These are phyloP conservation scores for Glycine soja DNA, from an alignment of 306 rosid species.

Conservation along the genomic window DNA sequence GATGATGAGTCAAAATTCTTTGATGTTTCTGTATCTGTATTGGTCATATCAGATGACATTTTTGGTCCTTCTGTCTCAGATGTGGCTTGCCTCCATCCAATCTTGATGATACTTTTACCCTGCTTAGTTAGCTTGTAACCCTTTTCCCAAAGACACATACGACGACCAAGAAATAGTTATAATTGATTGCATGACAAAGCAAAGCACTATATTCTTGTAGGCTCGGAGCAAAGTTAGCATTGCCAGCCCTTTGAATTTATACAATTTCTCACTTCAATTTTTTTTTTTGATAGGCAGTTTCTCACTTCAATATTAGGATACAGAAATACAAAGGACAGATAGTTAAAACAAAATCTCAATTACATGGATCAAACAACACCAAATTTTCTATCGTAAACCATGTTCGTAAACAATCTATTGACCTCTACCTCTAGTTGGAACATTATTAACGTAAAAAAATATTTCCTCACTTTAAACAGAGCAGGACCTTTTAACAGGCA, in stretches of 20 bases:
- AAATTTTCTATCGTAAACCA: background rate
- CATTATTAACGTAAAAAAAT: background rate
- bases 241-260: slow-evolving; percentile 7
- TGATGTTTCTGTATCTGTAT: slow-evolving; percentile 50
- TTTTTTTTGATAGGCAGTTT: background rate
- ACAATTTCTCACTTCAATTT: background rate
- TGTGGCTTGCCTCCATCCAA: slow-evolving; percentile 77
- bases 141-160: slow-evolving; percentile 53
- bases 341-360: slow-evolving; percentile 34
- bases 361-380: background rate
- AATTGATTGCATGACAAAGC: slow-evolving; percentile 32
- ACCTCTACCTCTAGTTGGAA: slow-evolving; percentile 1
- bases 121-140: slow-evolving; percentile 91
- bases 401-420: background rate
- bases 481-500: slow-evolving; percentile 2
- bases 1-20: slow-evolving; percentile 46
- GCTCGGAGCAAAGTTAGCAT: slow-evolving; percentile 31
- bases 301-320: slow-evolving; percentile 13
- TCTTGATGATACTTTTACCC: slow-evolving; percentile 61
- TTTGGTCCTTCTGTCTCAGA: slow-evolving; percentile 59
- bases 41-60: slow-evolving; percentile 80
- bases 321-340: slow-evolving; percentile 13
- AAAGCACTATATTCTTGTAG: slow-evolving; percentile 33
- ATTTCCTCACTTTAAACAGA: slow-evolving; percentile 4
- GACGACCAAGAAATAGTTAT: slow-evolving; percentile 43